These are phyloP conservation scores for Podospora tetraspora DNA, from an alignment of 495 filamentous ascomycete genomes.

Conservation along the genomic window DNA sequence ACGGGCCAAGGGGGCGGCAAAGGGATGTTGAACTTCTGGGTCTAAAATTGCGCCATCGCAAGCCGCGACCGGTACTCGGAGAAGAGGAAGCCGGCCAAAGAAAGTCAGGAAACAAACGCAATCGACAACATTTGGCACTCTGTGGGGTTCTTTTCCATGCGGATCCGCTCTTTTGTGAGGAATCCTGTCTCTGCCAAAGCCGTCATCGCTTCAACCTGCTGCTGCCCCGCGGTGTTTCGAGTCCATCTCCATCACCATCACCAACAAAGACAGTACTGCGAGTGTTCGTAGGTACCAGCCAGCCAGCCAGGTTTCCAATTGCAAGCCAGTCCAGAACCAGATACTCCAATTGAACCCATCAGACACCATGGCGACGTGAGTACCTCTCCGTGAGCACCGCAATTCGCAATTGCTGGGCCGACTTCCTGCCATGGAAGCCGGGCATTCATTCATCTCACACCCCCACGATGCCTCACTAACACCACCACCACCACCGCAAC, in stretches of 20 bases:
- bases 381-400: background rate
- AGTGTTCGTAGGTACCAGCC: background rate
- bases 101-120: background rate
- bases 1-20: background rate
- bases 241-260: background rate
- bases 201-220: background rate
- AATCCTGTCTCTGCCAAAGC: background rate
- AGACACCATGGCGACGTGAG: conserved; percentile 10
- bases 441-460: background rate
- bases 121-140: background rate
- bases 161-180: background rate
- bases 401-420: background rate
- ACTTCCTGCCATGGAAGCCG: background rate
- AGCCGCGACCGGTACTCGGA: background rate
- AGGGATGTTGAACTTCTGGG: background rate
- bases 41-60: background rate
- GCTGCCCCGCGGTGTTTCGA: background rate
- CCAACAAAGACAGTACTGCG: background rate
- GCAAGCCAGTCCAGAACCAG: background rate
- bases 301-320: background rate
- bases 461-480: background rate
- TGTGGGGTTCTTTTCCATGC: background rate
- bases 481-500: conserved; percentile 7
- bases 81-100: background rate
- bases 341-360: background rate